Conservation (phyloP, 2,329 filamentous ascomycete species). For the Ascocoryne sarcoides region DNA sequence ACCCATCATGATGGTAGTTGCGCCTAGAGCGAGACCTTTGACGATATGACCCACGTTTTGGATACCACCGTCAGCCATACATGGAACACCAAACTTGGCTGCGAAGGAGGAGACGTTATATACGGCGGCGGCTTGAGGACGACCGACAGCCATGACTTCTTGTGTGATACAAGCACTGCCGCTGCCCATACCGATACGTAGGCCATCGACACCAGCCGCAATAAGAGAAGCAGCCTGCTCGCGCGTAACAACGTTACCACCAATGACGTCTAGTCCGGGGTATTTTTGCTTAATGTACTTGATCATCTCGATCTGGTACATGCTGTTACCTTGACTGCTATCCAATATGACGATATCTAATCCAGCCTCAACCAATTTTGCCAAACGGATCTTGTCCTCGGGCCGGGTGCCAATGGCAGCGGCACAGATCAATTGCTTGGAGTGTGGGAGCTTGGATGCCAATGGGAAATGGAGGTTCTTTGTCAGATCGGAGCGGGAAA, state of each 20-base stretch:
- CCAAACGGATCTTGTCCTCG: slow-evolving; percentile 79
- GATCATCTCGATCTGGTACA: slow-evolving; percentile 98
- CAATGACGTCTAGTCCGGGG: slow-evolving; percentile 86
- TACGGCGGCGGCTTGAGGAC: slow-evolving; percentile 89
- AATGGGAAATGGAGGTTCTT: slow-evolving; percentile 98
- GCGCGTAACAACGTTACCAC: slow-evolving; percentile 94
- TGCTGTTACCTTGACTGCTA: slow-evolving; percentile 94
- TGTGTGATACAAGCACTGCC: slow-evolving; percentile 98
- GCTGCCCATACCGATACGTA: slow-evolving; percentile 98
- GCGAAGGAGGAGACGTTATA: slow-evolving; percentile 86
- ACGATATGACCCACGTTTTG: slow-evolving; percentile 99
- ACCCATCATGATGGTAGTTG: slow-evolving; percentile 98
- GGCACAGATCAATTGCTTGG: slow-evolving; percentile 94
- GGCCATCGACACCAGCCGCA: slow-evolving; percentile 86
- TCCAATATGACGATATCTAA: slow-evolving; percentile 93
- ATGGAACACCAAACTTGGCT: slow-evolving; percentile 87
- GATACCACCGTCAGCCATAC: slow-evolving; percentile 94
- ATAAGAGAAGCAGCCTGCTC: slow-evolving; percentile 92
- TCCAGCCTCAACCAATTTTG: slow-evolving; percentile 86
- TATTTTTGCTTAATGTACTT: slow-evolving; percentile 86
- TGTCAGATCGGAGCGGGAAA: slow-evolving; percentile 90
- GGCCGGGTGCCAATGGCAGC: slow-evolving; percentile 92
- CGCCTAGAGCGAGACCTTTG: slow-evolving; percentile 91
- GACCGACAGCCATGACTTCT: slow-evolving; percentile 98
- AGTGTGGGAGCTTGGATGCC: slow-evolving; percentile 90